Percentiles rank a stretch among this genome's conserved stretches.
Evolutionary conservation across 768 basidiomycete genomes (phyloP).

Genomic region (Candolleomyces efflorescens): DNA sequence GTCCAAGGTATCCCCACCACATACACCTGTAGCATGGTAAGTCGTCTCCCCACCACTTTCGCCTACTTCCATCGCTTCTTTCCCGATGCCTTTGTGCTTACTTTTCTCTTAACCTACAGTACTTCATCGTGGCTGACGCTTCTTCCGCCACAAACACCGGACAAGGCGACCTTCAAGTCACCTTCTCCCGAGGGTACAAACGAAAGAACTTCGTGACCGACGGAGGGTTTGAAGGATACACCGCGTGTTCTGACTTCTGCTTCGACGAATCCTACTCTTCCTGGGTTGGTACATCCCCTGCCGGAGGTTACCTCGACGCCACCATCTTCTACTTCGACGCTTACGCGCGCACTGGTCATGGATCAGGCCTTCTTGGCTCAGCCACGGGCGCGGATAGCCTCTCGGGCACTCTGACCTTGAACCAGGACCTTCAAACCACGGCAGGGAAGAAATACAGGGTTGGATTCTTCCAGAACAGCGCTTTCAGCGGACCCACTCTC

Average conservation of each 20-base stretch:
- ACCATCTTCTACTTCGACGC: conserved; percentile 37
- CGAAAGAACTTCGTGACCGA: conserved; percentile 36
- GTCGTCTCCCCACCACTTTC: conserved; percentile 9
- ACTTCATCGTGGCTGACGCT: conserved; percentile 38
- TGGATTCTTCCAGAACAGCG: conserved; percentile 38
- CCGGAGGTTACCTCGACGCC: conserved; percentile 36
- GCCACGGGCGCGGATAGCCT: conserved; percentile 32
- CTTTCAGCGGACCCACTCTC: conserved; percentile 28
- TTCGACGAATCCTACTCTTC: conserved; percentile 28
- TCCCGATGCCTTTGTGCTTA: background rate
- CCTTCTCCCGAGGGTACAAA: conserved; percentile 42
- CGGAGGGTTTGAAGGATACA: conserved; percentile 41
- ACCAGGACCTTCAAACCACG: conserved; percentile 27
- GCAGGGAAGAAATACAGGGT: conserved; percentile 35
- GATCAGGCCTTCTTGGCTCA: conserved; percentile 40
- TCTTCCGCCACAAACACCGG: conserved; percentile 44
- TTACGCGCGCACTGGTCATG: conserved; percentile 37
- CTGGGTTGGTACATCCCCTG: conserved; percentile 37
- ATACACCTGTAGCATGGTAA: conserved; percentile 46
- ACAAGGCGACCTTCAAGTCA: conserved; percentile 41
- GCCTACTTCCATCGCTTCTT: no score
- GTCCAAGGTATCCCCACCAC: conserved; percentile 42
- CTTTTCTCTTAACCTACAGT: conserved; percentile 21
- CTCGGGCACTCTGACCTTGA: conserved; percentile 34
- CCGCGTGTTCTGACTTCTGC: conserved; percentile 36